These are phyloP conservation scores for Scheffersomyces amazonensis DNA, from an alignment of 805 yeast species.

Conservation along the genomic window DNA sequence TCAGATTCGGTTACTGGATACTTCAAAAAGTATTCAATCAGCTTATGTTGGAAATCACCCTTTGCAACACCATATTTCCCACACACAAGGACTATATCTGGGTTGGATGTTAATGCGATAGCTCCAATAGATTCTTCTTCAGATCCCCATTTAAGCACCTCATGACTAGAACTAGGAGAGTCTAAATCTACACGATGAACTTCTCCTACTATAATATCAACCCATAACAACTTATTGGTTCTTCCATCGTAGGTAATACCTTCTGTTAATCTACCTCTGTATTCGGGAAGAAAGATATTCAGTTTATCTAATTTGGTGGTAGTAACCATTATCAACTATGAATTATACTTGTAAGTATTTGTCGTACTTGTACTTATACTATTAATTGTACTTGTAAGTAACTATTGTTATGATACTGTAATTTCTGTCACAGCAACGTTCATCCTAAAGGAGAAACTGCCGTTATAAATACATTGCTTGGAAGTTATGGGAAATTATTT, in stretches of 20 bases:
- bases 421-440: too few relatives aligned
- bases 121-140: slow-evolving; percentile 60
- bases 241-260: slow-evolving; percentile 63
- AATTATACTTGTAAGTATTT: too few relatives aligned
- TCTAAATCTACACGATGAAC: slow-evolving; percentile 31
- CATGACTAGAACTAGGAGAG: slow-evolving; percentile 20
- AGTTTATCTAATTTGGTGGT: neutral
- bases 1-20: slow-evolving; percentile 25
- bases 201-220: slow-evolving; percentile 39
- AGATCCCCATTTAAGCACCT: slow-evolving; percentile 33
- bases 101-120: slow-evolving; percentile 60
- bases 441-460: too few relatives aligned
- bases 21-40: slow-evolving; percentile 38
- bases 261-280: slow-evolving; percentile 54
- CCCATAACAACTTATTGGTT: slow-evolving; percentile 50
- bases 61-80: slow-evolving; percentile 62
- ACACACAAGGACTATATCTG: slow-evolving; percentile 56
- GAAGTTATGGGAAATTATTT: too few relatives aligned
- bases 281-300: slow-evolving; percentile 20
- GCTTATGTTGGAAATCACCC: slow-evolving; percentile 39
- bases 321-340: neutral
- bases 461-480: too few relatives aligned
- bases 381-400: too few relatives aligned
- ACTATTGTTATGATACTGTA: too few relatives aligned
- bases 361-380: too few relatives aligned